Percentiles rank a stretch among this genome's conserved stretches.
Evolutionary conservation across 2,329 filamentous ascomycete species (phyloP).

Genomic region (Trichoderma cornu-damae): DNA sequence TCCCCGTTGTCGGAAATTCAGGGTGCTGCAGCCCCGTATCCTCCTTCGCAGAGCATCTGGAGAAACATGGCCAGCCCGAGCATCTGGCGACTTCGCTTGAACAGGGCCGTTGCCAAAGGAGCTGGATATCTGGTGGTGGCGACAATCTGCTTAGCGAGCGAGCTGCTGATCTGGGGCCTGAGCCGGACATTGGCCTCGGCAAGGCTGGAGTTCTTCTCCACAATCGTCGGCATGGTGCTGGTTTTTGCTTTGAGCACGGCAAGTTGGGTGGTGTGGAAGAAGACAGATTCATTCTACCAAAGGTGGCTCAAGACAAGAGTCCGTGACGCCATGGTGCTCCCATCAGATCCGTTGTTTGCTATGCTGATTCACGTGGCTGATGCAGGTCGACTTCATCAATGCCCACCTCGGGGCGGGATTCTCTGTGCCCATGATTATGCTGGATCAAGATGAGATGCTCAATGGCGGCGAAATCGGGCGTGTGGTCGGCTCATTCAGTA

Average conservation of each 20-base stretch:
- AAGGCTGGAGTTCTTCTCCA: conserved; percentile 41
- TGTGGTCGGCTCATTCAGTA: conserved; percentile 43
- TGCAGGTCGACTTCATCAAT: conserved; percentile 47
- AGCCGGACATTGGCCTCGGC: conserved; percentile 33
- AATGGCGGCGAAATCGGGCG: conserved; percentile 35
- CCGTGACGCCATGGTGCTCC: neutral
- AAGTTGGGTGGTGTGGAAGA: conserved; percentile 20
- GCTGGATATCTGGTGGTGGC: conserved; percentile 31
- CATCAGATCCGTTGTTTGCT: neutral
- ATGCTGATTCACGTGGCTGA: neutral
- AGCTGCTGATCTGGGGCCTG: conserved; percentile 44
- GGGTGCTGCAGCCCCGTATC: conserved; percentile 1
- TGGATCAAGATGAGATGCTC: conserved; percentile 35
- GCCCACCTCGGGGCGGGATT: conserved; percentile 48
- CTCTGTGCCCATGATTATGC: conserved; percentile 45
- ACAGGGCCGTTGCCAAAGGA: conserved; percentile 8
- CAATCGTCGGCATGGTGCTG: conserved; percentile 45
- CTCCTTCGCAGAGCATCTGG: neutral
- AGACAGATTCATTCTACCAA: conserved; percentile 29
- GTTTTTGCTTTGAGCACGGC: conserved; percentile 35
- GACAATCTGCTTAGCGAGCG: conserved; percentile 37
- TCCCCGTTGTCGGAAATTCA: neutral
- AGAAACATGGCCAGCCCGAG: conserved; percentile 13
- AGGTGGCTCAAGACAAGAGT: conserved; percentile 34
- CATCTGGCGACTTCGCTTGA: conserved; percentile 21